Evolutionary conservation across 1,284 basidiomycete genomes (phyloP).

Genomic region (Rhodotorula sp.): DNA sequence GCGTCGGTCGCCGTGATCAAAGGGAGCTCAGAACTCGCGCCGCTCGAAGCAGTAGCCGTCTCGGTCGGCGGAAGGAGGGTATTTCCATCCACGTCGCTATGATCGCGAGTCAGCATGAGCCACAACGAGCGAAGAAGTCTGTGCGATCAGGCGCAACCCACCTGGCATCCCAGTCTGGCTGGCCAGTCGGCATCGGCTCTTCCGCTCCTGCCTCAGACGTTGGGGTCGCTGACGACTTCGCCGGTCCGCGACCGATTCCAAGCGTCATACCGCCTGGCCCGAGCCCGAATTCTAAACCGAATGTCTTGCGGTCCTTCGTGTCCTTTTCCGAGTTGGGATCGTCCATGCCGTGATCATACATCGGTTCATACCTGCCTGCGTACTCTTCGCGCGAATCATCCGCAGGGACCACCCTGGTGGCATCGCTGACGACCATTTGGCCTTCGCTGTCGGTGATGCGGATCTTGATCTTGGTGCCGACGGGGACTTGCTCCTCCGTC

Average conservation of each 20-base stretch:
- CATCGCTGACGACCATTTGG: conserved; percentile 5
- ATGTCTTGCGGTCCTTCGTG: neutral
- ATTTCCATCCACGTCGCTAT: no score
- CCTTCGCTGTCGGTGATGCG: conserved; percentile 9
- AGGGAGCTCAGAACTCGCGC: no score
- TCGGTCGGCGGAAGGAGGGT: no score
- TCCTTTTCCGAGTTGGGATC: neutral
- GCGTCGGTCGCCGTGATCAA: neutral
- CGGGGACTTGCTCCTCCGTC: neutral
- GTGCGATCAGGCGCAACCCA: no score
- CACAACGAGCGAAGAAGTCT: no score
- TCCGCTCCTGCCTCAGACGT: neutral
- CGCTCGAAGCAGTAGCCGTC: no score
- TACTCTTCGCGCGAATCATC: neutral
- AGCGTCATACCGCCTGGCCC: neutral
- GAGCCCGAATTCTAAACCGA: neutral
- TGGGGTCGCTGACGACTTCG: neutral
- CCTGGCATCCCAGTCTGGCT: no score
- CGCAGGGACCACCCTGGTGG: neutral
- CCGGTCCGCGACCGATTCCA: no score
- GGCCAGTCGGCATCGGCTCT: neutral
- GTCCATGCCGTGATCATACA: neutral
- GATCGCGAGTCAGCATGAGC: no score
- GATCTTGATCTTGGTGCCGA: conserved; percentile 13
- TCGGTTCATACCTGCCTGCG: no score